These are phyloP conservation scores for Eucalyptus melliodora DNA, from an alignment of 345 rosid species.

Conservation along the genomic window DNA sequence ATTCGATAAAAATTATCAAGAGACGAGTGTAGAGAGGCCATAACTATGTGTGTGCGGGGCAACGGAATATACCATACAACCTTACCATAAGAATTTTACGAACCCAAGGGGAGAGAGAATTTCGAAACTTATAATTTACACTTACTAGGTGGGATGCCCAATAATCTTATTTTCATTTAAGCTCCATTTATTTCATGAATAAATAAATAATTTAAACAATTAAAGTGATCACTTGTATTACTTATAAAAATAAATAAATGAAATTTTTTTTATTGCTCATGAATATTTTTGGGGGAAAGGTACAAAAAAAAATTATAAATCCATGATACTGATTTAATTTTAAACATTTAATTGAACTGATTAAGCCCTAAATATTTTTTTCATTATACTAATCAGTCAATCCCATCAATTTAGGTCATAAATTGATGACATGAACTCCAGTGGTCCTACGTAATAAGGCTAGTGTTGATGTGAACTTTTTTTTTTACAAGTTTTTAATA, in stretches of 20 bases:
- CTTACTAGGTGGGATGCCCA: background rate
- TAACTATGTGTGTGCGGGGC: background rate
- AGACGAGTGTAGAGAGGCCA: background rate
- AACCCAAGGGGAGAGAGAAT: background rate
- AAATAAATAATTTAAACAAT: background rate
- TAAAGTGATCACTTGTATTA: background rate
- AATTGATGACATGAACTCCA: too few species aligned
- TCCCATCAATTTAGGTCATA: fast-evolving
- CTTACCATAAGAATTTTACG: background rate
- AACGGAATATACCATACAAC: background rate
- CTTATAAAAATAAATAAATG: background rate
- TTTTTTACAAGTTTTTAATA: too few species aligned
- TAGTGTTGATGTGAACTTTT: fast-evolving
- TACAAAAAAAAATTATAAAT: too few species aligned
- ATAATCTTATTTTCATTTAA: background rate
- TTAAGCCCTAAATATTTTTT: too few species aligned
- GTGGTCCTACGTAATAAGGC: too few species aligned
- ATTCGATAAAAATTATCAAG: background rate
- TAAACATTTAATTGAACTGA: too few species aligned
- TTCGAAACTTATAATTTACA: background rate
- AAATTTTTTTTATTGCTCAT: background rate
- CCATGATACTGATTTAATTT: too few species aligned
- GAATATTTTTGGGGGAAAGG: too few species aligned
- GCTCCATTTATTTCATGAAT: background rate
- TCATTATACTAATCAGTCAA: too few species aligned